These are phyloP conservation scores for Mycena haematopus DNA, from an alignment of 768 basidiomycete species.

Conservation along the genomic window DNA sequence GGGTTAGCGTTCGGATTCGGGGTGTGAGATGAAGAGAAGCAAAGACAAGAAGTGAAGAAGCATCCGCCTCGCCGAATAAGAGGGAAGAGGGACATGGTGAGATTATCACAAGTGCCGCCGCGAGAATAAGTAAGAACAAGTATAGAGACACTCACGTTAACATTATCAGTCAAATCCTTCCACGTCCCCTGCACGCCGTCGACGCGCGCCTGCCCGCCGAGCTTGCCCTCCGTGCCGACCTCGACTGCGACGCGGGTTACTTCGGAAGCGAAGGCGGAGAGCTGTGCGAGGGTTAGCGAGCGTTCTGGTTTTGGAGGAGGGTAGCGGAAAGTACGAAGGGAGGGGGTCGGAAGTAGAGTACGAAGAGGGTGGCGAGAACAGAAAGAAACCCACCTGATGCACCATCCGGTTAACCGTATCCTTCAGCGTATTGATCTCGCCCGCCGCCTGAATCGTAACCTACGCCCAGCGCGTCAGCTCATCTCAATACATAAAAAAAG, in stretches of 20 bases:
- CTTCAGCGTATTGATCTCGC: constrained; percentile 81
- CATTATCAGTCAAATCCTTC: constrained; percentile 82
- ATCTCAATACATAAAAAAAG: not conserved
- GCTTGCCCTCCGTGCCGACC: constrained; percentile 57
- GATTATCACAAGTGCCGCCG: too few relatives aligned
- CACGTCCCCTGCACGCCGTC: constrained; percentile 90
- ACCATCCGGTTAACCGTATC: constrained; percentile 64
- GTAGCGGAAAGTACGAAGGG: too few relatives aligned
- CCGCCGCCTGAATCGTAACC: constrained; percentile 78
- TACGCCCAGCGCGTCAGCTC: not conserved
- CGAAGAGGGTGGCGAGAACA: not conserved
- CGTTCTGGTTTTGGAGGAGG: too few relatives aligned
- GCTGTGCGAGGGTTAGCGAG: not conserved
- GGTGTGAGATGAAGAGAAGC: too few relatives aligned
- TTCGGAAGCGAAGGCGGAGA: constrained; percentile 27
- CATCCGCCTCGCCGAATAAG: too few relatives aligned
- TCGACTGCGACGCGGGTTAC: constrained; percentile 27
- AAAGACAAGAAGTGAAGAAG: too few relatives aligned
- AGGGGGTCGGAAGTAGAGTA: too few relatives aligned
- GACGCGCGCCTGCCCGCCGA: constrained; percentile 88
- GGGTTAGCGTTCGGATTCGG: not conserved
- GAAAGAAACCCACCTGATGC: constrained; percentile 21
- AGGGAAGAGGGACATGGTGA: too few relatives aligned
- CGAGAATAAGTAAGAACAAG: not conserved
- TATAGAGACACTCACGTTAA: constrained; percentile 42